phyloP scores from a whole-genome alignment of 2,329 filamentous ascomycete species.

The Colletotrichum lini region DNA sequence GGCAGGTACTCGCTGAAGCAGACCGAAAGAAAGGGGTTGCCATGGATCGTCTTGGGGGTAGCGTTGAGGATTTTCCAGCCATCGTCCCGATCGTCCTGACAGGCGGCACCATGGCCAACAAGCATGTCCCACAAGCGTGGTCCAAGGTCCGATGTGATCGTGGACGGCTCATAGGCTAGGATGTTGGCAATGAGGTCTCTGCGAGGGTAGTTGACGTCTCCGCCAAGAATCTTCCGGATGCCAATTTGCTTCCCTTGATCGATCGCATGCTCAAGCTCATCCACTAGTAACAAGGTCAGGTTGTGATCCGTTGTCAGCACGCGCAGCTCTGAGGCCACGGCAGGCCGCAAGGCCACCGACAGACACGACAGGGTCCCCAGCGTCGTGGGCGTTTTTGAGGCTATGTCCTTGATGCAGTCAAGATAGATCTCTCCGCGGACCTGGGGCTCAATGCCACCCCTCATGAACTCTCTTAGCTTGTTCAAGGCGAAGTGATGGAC shows the following conservation, averaged over 20 bases:
- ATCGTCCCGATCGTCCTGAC: constrained; percentile 71
- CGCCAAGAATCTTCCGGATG: constrained; percentile 62
- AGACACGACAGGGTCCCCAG: constrained; percentile 82
- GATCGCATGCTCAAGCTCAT: constrained; percentile 74
- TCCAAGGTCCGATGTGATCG: constrained; percentile 74
- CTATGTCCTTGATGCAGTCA: constrained; percentile 78
- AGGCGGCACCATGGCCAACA: constrained; percentile 75
- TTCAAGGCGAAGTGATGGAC: constrained; percentile 75
- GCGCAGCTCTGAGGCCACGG: constrained; percentile 66
- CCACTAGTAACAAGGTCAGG: constrained; percentile 73
- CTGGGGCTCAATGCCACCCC: constrained; percentile 65
- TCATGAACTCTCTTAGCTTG: constrained; percentile 73
- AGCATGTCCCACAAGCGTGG: constrained; percentile 79
- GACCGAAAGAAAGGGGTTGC: constrained; percentile 69
- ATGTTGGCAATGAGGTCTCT: constrained; percentile 72
- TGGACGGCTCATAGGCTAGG: constrained; percentile 72
- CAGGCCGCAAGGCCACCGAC: constrained; percentile 61
- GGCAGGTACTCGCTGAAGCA: constrained; percentile 73
- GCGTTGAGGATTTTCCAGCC: constrained; percentile 79
- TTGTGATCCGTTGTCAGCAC: constrained; percentile 73
- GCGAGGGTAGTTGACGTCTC: constrained; percentile 64
- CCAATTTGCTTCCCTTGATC: constrained; percentile 56
- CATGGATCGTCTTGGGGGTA: constrained; percentile 59
- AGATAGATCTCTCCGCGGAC: constrained; percentile 75
- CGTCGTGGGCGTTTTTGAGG: constrained; percentile 72